Evolutionary conservation across 2,329 filamentous ascomycete genomes (phyloP), one percentile per base, ranked within the genome.

Genomic region (Cladosporium cucumerinum): DNA sequence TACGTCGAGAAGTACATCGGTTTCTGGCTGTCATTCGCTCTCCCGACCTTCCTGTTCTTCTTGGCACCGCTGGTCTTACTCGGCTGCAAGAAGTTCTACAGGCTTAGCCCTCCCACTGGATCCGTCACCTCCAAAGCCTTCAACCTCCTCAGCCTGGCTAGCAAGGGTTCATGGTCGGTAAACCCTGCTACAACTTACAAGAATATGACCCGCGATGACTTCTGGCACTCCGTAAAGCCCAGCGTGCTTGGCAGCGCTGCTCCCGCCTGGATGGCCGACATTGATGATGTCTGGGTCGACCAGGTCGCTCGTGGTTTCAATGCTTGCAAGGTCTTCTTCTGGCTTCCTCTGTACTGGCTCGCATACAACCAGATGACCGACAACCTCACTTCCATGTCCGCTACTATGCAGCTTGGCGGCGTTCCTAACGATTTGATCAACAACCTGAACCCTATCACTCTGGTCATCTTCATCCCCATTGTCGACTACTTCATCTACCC

Each of bases 241-340:
- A 70, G 69, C 3, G 68, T 66, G 59, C 72, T 74, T 46, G 69
- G 70, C 48, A 76, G 75, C 1, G 74, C 82, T 68, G 87, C 87
- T 63, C 90, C 90, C 0, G 54, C 65, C 0, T 93, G 89, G 89
- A 93, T 93, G 88, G 65, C 66, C 61, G 90, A 87, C 0, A 93
- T 92, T 70, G 90, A 94, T 67, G 91, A 94, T 69, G 86, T 86
- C 61, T 94, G 90, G 90, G 90, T 92, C 48, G 88, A 90, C 5
- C 89, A 92, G 73, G 80, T 92, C 57, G 89, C 88, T 77, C 86
- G 88, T 58, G 85, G 85, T 18, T 76, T 87, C 52, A 74, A 82
- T 74, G 89, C 89, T 21, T 92, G 89, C 81, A 87, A 88, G 71
- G 88, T 91, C 64, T 91, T 92, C 65, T 68, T 78, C 51, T 82